A percentile compares a stretch with the other conserved stretches of the same genome.
phyloP scores from a whole-genome alignment of 371 early-diverging fungal genomes.

The Agmasoma carcini region DNA sequence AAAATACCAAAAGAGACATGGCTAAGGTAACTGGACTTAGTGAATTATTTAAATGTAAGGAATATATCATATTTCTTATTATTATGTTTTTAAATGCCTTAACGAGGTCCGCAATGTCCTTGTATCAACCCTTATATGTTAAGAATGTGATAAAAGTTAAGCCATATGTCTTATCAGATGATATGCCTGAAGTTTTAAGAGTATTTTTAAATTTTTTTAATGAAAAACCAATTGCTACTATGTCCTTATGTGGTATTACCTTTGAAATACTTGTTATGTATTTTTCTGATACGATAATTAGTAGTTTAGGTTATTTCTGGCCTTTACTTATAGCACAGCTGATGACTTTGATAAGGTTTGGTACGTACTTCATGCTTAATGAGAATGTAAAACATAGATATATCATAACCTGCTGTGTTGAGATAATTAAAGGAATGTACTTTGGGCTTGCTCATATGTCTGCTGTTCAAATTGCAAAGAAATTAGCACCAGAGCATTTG shows the following conservation, averaged over 20 bases:
- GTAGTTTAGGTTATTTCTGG: slow-evolving; percentile 50
- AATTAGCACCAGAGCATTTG: slow-evolving; percentile 49
- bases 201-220: slow-evolving; percentile 33
- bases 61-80: slow-evolving; percentile 53
- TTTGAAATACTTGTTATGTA: slow-evolving; percentile 52
- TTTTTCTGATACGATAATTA: slow-evolving; percentile 30
- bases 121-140: slow-evolving; percentile 48
- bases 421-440: slow-evolving; percentile 54
- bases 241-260: slow-evolving; percentile 49
- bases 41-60: slow-evolving; percentile 39
- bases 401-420: slow-evolving; percentile 44
- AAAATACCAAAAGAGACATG: neutral
- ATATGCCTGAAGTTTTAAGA: slow-evolving; percentile 22
- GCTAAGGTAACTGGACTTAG: slow-evolving; percentile 27
- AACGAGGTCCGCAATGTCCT: slow-evolving; percentile 51
- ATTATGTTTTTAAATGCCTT: slow-evolving; percentile 55
- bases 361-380: slow-evolving; percentile 37
- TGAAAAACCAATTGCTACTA: slow-evolving; percentile 45
- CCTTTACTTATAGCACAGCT: slow-evolving; percentile 53
- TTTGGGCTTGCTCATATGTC: slow-evolving; percentile 54
- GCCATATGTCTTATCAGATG: slow-evolving; percentile 31
- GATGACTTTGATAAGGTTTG: slow-evolving; percentile 45
- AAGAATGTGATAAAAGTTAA: slow-evolving; percentile 44
- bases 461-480: slow-evolving; percentile 50
- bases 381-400: slow-evolving; percentile 30